These are phyloP conservation scores for Penicillium canariense DNA, from an alignment of 495 filamentous ascomycete species.

Conservation along the genomic window DNA sequence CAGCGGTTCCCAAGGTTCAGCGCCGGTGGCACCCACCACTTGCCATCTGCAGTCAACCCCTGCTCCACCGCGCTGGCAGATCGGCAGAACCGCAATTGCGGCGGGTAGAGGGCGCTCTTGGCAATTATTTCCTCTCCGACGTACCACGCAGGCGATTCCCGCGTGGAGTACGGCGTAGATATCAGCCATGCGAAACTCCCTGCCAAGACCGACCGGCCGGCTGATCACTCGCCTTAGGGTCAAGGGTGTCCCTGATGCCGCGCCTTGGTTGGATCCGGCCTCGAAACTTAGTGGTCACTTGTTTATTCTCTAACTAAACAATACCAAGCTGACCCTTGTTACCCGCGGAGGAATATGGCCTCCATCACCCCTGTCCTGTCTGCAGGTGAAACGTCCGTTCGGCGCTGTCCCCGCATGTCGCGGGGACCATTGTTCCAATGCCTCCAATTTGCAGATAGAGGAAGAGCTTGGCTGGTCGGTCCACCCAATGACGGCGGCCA, in stretches of 20 bases:
- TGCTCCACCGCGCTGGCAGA: neutral
- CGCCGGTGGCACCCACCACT: neutral
- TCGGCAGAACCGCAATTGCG: neutral
- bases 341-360: neutral
- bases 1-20: neutral
- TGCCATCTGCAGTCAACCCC: neutral
- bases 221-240: neutral
- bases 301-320: neutral
- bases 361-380: neutral
- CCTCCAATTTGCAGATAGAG: neutral
- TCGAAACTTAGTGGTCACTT: neutral
- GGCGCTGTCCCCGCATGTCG: neutral
- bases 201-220: conserved; percentile 6
- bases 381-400: conserved; percentile 1
- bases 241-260: neutral
- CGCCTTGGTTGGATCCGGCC: conserved; percentile 7
- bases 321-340: neutral
- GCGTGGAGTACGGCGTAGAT: neutral
- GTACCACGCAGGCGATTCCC: neutral
- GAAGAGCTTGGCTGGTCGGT: neutral
- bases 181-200: neutral
- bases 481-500: conserved; percentile 13
- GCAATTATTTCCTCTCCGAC: neutral
- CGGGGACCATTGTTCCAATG: neutral
- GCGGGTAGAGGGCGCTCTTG: neutral